These are phyloP conservation scores for Xerocomus nothofagi DNA, from an alignment of 1,284 basidiomycete species.

Conservation along the genomic window DNA sequence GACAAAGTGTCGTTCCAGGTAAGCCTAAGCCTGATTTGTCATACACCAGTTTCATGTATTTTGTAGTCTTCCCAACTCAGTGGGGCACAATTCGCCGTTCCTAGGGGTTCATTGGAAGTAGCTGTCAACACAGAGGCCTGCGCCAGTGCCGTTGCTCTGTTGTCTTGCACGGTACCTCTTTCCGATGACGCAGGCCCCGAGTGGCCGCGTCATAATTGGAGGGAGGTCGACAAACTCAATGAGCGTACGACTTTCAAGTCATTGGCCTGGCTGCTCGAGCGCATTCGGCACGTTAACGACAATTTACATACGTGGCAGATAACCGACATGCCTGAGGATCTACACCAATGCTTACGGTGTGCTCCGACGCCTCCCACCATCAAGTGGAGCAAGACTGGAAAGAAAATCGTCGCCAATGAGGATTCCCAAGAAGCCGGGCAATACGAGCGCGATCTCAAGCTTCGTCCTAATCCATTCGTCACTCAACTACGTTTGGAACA, in stretches of 20 bases:
- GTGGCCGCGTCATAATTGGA: constrained; percentile 77
- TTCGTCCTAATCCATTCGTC: constrained; percentile 83
- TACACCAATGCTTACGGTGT: constrained; percentile 67
- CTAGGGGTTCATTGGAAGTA: constrained; percentile 54
- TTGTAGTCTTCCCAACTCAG: constrained; percentile 46
- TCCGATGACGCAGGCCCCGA: constrained; percentile 66
- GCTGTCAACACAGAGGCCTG: constrained; percentile 63
- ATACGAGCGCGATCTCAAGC: constrained; percentile 86
- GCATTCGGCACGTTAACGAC: constrained; percentile 72
- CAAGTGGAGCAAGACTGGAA: constrained; percentile 69
- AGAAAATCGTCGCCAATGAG: constrained; percentile 69
- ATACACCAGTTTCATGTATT: constrained; percentile 7
- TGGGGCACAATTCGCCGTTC: constrained; percentile 68
- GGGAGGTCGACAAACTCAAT: constrained; percentile 81
- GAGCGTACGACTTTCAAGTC: constrained; percentile 80
- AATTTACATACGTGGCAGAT: constrained; percentile 62
- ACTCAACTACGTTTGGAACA: constrained; percentile 82
- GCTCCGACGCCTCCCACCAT: constrained; percentile 77
- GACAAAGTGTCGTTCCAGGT: constrained; percentile 53
- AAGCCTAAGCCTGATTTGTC: constrained; percentile 21
- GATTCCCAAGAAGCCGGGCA: constrained; percentile 82
- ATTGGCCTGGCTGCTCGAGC: constrained; percentile 84
- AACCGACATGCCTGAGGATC: constrained; percentile 41
- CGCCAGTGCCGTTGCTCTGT: constrained; percentile 69
- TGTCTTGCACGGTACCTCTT: constrained; percentile 76